A percentile compares a stretch with the other conserved stretches of the same genome.
Evolutionary conservation across 1,284 basidiomycete genomes (phyloP).

Genomic region (Leccinum proliferum): DNA sequence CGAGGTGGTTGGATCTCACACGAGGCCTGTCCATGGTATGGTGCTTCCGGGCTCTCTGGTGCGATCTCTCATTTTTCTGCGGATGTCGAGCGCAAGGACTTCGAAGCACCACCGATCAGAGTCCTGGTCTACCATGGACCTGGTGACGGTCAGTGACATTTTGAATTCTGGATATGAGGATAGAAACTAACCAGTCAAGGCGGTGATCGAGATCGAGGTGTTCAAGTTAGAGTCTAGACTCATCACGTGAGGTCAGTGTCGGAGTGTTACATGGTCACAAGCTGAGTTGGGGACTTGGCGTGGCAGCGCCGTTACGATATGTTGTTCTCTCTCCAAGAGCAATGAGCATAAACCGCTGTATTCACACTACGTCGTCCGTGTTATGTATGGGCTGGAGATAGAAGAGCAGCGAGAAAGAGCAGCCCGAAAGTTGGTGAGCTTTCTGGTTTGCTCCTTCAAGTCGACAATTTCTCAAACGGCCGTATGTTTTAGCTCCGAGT

Average conservation of each 20-base stretch:
- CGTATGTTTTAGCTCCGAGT: constrained; percentile 10
- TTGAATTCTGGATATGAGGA: no score
- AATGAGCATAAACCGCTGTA: not conserved
- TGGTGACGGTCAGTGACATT: constrained; percentile 22
- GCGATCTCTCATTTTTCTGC: constrained; percentile 76
- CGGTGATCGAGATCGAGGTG: not conserved
- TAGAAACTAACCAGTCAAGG: constrained; percentile 77
- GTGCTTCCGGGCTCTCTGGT: constrained; percentile 31
- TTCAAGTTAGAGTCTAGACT: no score
- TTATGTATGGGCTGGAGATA: constrained; percentile 2
- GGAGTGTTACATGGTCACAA: no score
- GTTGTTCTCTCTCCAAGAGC: no score
- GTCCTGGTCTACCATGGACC: constrained; percentile 93
- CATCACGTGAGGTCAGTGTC: no score
- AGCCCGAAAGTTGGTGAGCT: constrained; percentile 14
- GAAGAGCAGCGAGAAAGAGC: constrained; percentile 14
- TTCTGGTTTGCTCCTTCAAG: not conserved
- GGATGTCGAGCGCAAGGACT: constrained; percentile 80
- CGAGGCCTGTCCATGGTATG: constrained; percentile 89
- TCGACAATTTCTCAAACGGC: not conserved
- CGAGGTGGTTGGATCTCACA: constrained; percentile 50
- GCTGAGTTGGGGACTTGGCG: no score
- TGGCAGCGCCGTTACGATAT: no score
- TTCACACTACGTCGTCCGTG: constrained; percentile 15
- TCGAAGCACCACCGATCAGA: constrained; percentile 97